These are phyloP conservation scores for Lepidopterella palustris DNA, from an alignment of 495 filamentous ascomycete species.

Conservation along the genomic window DNA sequence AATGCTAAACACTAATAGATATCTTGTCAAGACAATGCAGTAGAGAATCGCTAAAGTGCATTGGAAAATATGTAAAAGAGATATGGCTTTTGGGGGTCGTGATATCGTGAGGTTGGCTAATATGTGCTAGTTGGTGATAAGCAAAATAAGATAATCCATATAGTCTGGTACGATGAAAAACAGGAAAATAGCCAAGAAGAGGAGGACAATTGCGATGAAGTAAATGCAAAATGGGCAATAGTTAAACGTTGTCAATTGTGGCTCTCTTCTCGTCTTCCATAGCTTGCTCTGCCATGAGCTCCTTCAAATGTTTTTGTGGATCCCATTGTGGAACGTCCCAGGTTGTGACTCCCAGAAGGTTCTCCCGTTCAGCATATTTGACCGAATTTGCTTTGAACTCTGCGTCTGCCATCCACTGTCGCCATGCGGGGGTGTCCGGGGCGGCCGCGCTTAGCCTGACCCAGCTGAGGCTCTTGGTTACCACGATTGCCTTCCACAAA, in stretches of 20 bases:
- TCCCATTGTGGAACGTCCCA: constrained; percentile 30
- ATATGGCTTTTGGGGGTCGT: background rate
- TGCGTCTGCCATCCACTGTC: constrained; percentile 37
- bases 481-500: constrained; percentile 41
- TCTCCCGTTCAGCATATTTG: background rate
- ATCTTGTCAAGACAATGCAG: too few relatives aligned
- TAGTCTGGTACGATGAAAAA: background rate
- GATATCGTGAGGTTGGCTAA: background rate
- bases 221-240: background rate
- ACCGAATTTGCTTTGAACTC: constrained; percentile 9
- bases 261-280: constrained; percentile 1
- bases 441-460: constrained; percentile 31
- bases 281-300: constrained; percentile 13
- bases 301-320: constrained; percentile 11
- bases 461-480: constrained; percentile 38
- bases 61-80: too few relatives aligned
- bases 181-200: background rate
- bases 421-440: constrained; percentile 39
- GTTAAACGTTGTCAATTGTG: background rate
- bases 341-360: constrained; percentile 9
- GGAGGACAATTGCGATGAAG: background rate
- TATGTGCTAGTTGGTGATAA: background rate
- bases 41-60: too few relatives aligned
- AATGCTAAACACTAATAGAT: too few relatives aligned
- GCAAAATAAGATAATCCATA: background rate